Evolutionary conservation across 2,329 filamentous ascomycete genomes (phyloP).

Genomic region (Rhytidhysteron rufulum): DNA sequence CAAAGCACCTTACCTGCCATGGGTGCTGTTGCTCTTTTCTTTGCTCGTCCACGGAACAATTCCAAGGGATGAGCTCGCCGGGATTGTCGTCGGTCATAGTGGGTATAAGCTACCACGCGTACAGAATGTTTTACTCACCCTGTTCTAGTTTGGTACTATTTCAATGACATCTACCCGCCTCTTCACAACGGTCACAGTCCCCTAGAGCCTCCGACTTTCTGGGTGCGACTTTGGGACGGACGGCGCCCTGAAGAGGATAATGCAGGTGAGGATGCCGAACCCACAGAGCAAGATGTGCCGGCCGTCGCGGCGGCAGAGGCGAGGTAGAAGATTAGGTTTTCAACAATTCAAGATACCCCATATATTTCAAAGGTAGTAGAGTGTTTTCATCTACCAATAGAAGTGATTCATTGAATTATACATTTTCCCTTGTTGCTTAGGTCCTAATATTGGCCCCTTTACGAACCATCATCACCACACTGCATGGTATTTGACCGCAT

Average conservation of each 20-base stretch:
- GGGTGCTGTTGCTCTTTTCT: conserved; percentile 92
- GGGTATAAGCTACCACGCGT: conserved; percentile 16
- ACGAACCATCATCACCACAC: too few species aligned
- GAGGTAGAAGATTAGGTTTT: background rate
- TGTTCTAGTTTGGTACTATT: conserved; percentile 82
- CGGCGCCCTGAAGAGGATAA: conserved; percentile 16
- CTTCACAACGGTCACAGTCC: conserved; percentile 81
- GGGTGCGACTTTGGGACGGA: conserved; percentile 75
- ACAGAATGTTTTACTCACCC: conserved; percentile 7
- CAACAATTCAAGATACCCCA: background rate
- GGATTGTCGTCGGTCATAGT: conserved; percentile 85
- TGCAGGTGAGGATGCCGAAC: background rate
- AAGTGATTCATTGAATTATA: too few species aligned
- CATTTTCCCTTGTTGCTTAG: too few species aligned
- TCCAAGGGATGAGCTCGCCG: conserved; percentile 94
- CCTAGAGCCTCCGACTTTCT: conserved; percentile 85
- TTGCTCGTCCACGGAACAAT: conserved; percentile 84
- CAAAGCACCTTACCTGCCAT: conserved; percentile 89
- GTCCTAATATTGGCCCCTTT: too few species aligned
- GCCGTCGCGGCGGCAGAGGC: conserved; percentile 1
- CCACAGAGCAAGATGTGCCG: conserved; percentile 1
- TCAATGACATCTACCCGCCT: conserved; percentile 91
- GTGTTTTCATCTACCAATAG: too few species aligned
- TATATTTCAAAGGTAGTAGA: too few species aligned
- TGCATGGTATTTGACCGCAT: too few species aligned